Conservation (phyloP, 331 rosid species). For the Telfairia occidentalis region DNA sequence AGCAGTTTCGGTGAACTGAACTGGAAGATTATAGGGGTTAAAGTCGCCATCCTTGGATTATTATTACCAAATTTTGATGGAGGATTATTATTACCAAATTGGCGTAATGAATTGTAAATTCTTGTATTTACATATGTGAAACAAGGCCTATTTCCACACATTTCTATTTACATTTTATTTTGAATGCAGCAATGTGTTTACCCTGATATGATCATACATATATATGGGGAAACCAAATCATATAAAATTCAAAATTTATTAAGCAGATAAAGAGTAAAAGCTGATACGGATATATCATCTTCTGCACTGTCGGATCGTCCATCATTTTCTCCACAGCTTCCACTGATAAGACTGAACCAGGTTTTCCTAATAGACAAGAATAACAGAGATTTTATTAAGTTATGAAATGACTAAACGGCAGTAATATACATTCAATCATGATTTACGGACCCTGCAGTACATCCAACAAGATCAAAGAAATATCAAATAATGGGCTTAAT, state of each 20-base stretch:
- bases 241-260: background rate
- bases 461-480: background rate
- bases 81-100: background rate
- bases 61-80: background rate
- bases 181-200: background rate
- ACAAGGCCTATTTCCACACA: background rate
- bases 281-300: constrained; percentile 94
- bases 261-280: constrained; percentile 18
- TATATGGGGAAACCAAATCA: background rate
- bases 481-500: background rate
- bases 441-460: background rate
- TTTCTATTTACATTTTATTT: background rate
- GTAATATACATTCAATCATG: background rate
- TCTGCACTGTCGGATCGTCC: constrained; percentile 98
- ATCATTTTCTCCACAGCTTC: constrained; percentile 98
- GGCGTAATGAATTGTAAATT: background rate
- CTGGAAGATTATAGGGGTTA: background rate
- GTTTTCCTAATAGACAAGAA: constrained; percentile 38
- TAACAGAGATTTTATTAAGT: constrained; percentile 15
- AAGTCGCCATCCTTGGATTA: background rate
- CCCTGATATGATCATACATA: constrained; percentile 3
- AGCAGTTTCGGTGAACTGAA: background rate
- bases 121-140: background rate
- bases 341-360: constrained; percentile 47
- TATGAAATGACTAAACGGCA: constrained; percentile 8